These are phyloP conservation scores for Scheffersomyces segobiensis DNA, from an alignment of 1,139 yeast species.

Conservation along the genomic window DNA sequence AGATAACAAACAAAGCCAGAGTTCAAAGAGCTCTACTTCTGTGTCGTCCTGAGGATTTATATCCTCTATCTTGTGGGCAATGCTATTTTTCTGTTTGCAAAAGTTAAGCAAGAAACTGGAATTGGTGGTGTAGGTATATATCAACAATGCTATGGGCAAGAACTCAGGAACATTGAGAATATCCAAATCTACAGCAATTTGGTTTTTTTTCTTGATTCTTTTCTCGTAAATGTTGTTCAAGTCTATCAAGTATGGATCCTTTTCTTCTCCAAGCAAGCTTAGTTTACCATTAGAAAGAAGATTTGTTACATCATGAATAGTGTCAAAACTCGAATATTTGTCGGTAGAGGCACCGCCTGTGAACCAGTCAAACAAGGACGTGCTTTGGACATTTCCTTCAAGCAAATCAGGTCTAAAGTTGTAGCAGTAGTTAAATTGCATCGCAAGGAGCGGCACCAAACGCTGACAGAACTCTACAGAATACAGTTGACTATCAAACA, in stretches of 20 bases:
- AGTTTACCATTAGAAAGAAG: constrained; percentile 13
- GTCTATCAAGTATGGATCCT: constrained; percentile 22
- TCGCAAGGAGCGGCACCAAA: constrained; percentile 26
- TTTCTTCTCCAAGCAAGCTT: constrained; percentile 7
- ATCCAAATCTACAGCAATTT: constrained; percentile 10
- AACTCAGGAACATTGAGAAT: constrained; percentile 21
- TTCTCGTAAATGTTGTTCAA: constrained; percentile 18
- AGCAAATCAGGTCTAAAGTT: constrained; percentile 33
- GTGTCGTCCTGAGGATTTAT: constrained; percentile 14
- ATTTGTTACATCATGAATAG: constrained; percentile 20
- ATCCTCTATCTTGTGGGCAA: constrained; percentile 16
- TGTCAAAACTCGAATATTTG: constrained; percentile 23
- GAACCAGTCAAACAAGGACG: constrained; percentile 44
- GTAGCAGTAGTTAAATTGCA: constrained; percentile 32
- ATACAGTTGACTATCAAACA: constrained; percentile 13
- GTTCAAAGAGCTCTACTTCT: constrained; percentile 24
- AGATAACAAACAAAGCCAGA: constrained; percentile 41
- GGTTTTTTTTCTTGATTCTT: constrained; percentile 10
- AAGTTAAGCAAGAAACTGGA: constrained; percentile 20
- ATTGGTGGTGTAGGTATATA: constrained; percentile 21
- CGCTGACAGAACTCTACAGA: constrained; percentile 18
- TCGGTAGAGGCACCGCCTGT: constrained; percentile 31
- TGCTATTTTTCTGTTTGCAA: constrained; percentile 16
- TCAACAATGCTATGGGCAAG: constrained; percentile 23
- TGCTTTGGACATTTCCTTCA: constrained; percentile 24